Evolutionary conservation across 2,329 filamentous ascomycete species (phyloP).

Genomic region (Periconia sp.): DNA sequence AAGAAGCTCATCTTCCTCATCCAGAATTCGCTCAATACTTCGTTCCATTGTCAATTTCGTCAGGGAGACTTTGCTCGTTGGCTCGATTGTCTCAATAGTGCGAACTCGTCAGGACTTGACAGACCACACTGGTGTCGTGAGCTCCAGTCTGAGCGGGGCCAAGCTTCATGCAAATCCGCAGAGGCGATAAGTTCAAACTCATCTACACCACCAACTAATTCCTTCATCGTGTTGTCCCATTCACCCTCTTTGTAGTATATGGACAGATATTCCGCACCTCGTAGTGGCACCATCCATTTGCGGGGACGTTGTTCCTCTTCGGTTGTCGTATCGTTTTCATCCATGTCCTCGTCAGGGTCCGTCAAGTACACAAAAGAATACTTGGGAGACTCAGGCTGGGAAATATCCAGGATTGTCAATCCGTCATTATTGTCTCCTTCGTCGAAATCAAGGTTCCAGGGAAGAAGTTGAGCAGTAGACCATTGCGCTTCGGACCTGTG

Average conservation of each 20-base stretch:
- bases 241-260: neutral
- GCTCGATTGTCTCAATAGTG: no score
- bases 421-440: slow-evolving; percentile 18
- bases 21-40: slow-evolving; percentile 3
- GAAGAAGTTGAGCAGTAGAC: neutral
- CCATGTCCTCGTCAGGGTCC: neutral
- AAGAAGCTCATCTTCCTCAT: slow-evolving; percentile 1
- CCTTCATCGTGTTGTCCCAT: neutral
- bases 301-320: neutral
- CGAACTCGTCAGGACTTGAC: no score
- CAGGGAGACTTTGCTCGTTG: no score
- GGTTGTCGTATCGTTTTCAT: neutral
- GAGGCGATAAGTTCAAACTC: no score
- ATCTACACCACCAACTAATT: no score
- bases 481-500: neutral
- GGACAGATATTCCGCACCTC: slow-evolving; percentile 1
- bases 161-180: no score
- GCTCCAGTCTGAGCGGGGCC: no score
- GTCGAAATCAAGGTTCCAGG: slow-evolving; percentile 6
- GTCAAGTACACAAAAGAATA: slow-evolving; percentile 20
- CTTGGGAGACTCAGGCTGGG: slow-evolving; percentile 4
- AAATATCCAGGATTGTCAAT: slow-evolving; percentile 26
- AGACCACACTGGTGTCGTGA: no score
- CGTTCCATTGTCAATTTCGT: neutral
- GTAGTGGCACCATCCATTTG: slow-evolving; percentile 1